Evolutionary conservation across 805 yeast species (phyloP), one percentile per base, ranked within the genome.

Genomic region (Jamesozyma piceae): DNA sequence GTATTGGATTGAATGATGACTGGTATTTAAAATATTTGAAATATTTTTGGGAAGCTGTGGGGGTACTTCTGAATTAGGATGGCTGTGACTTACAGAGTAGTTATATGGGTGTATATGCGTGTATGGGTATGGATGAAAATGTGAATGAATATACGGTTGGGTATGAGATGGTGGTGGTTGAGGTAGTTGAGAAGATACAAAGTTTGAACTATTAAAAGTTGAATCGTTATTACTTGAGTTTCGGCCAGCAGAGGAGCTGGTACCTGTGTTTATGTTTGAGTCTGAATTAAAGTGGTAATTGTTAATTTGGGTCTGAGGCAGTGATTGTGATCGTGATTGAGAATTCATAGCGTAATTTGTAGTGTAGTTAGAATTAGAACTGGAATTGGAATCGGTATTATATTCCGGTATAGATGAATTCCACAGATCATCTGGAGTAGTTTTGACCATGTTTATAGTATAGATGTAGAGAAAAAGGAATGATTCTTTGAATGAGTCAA

Each of bases 101-200:
- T 43, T 37, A 34, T 40, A 37, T 30, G 41, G 41, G 37, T 42
- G 45, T n/a, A 36, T 21, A 35, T 41, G 41, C 20, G 41, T 22
- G 20, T 15, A 26, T 14, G 41, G 39, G 30, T 19, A 13, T 24
- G 40, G 37, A 14, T 31, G 13, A 22, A 27, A 6, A 38, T 38
- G 41, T 8, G 41, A 38, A 38, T 38, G 41, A 29, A n/a, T 11
- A n/a, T 29, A 13, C 11, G 17, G 32, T 6, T 24, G 6, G 28
- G 28, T 8, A n/a, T n/a, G n/a, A 6, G 6, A 6, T 24, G 28
- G 28, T 24, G 28, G 10, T 24, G 28, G 28, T 11, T 6, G 10
- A 8, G 28, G 28, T 24, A 24, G 10, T 24, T 6, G 6, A n/a
- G n/a, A n/a, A n/a, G n/a, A n/a, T n/a, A n/a, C n/a, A n/a, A n/a